Conservation (phyloP, 306 rosid genomes). For the Pachyrhizus erosus region DNA sequence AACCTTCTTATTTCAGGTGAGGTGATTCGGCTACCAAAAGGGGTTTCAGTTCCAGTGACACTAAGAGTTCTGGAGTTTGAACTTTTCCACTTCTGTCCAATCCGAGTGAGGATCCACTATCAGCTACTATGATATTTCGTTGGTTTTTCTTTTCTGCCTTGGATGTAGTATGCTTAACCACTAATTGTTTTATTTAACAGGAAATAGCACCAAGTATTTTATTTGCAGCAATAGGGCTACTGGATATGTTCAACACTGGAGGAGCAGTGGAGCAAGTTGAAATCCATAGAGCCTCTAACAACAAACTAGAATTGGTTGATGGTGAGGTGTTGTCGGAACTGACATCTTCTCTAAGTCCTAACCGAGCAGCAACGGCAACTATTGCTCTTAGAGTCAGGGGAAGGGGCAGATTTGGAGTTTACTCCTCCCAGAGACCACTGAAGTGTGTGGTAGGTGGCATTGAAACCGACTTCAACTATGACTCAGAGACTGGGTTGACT, state of each 20-base stretch:
- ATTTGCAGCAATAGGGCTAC: constrained; percentile 84
- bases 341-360: constrained; percentile 47
- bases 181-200: constrained; percentile 45
- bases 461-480: constrained; percentile 56
- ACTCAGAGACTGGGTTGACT: constrained; percentile 63
- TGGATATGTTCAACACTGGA: constrained; percentile 83
- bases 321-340: constrained; percentile 58
- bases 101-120: constrained; percentile 54
- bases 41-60: constrained; percentile 81
- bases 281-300: constrained; percentile 45
- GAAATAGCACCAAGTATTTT: constrained; percentile 62
- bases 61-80: constrained; percentile 84
- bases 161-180: not conserved
- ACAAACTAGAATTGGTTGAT: constrained; percentile 52
- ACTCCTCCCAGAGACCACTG: constrained; percentile 69
- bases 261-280: constrained; percentile 78
- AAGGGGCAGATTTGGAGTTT: constrained; percentile 77
- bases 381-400: constrained; percentile 68
- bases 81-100: constrained; percentile 85
- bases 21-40: constrained; percentile 72
- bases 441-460: constrained; percentile 57
- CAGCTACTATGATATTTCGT: not conserved
- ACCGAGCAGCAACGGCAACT: constrained; percentile 55
- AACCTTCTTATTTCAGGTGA: constrained; percentile 63
- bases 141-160: not conserved